Evolutionary conservation across 2,329 filamentous ascomycete species (phyloP).

Genomic region (Talaromyces sp.): DNA sequence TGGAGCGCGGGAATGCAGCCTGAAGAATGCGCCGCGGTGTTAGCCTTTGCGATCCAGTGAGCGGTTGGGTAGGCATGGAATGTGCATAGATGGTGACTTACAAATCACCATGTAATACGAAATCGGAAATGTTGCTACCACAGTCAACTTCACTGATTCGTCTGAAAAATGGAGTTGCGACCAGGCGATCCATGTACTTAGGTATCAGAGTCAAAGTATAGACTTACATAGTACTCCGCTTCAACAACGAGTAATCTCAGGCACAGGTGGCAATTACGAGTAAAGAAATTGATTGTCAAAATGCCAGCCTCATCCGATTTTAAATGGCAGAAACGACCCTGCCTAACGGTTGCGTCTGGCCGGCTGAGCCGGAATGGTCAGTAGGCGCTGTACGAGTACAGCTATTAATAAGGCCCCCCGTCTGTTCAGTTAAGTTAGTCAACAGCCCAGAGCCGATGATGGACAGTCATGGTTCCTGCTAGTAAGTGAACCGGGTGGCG

Average conservation of each 20-base stretch:
- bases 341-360: constrained; percentile 2
- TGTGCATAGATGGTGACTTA: constrained; percentile 6
- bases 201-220: neutral
- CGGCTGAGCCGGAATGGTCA: constrained; percentile 10
- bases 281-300: neutral
- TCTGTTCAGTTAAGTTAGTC: neutral
- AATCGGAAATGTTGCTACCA: neutral
- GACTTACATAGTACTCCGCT: neutral
- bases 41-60: constrained; percentile 10
- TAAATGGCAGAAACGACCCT: neutral
- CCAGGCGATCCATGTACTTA: neutral
- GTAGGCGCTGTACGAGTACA: neutral
- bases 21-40: constrained; percentile 16
- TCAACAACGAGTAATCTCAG: neutral
- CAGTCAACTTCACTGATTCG: neutral
- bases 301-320: neutral
- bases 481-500: constrained; percentile 13
- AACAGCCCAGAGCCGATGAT: neutral
- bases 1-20: constrained; percentile 9
- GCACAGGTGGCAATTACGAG: neutral
- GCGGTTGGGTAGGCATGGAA: constrained; percentile 4
- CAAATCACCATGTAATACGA: neutral
- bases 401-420: neutral
- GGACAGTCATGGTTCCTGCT: neutral
- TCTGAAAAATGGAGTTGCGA: neutral